phyloP scores from a whole-genome alignment of 2,329 filamentous ascomycete genomes.

The Didymella keratinophila region DNA sequence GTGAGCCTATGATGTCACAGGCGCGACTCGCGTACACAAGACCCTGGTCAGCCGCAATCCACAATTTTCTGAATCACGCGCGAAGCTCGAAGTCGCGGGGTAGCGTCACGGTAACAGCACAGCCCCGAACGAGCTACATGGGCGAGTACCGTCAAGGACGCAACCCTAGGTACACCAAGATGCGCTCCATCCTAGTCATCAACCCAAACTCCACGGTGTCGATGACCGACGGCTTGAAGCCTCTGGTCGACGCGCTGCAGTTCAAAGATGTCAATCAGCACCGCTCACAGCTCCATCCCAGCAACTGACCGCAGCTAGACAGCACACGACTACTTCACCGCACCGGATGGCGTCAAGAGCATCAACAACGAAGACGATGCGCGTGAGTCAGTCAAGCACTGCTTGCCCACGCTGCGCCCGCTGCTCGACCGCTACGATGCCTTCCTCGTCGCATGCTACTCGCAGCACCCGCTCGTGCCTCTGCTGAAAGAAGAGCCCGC shows the following conservation, averaged over 20 bases:
- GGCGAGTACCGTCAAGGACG: slow-evolving; percentile 36
- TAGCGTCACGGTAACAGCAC: slow-evolving; percentile 9
- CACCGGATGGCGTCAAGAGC: slow-evolving; percentile 71
- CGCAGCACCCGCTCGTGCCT: slow-evolving; percentile 78
- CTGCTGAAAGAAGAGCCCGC: slow-evolving; percentile 60
- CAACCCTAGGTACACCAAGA: slow-evolving; percentile 38
- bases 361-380: slow-evolving; percentile 82
- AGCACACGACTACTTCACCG: slow-evolving; percentile 70
- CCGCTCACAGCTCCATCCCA: slow-evolving; percentile 36
- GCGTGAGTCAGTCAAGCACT: slow-evolving; percentile 66
- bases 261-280: slow-evolving; percentile 53
- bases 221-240: slow-evolving; percentile 74
- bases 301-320: slow-evolving; percentile 57
- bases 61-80: slow-evolving; percentile 18
- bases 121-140: slow-evolving; percentile 23
- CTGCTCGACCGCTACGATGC: slow-evolving; percentile 67
- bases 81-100: slow-evolving; percentile 21
- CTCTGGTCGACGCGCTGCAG: slow-evolving; percentile 55
- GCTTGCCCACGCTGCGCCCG: slow-evolving; percentile 63
- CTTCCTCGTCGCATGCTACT: slow-evolving; percentile 90
- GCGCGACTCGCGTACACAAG: slow-evolving; percentile 2
- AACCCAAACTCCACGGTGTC: slow-evolving; percentile 79
- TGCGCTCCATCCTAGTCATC: slow-evolving; percentile 69
- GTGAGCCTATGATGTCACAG: slow-evolving; percentile 21
- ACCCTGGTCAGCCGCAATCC: slow-evolving; percentile 4